These are phyloP conservation scores for Xylaria sp. DNA, from an alignment of 2,329 filamentous ascomycete species.

Conservation along the genomic window DNA sequence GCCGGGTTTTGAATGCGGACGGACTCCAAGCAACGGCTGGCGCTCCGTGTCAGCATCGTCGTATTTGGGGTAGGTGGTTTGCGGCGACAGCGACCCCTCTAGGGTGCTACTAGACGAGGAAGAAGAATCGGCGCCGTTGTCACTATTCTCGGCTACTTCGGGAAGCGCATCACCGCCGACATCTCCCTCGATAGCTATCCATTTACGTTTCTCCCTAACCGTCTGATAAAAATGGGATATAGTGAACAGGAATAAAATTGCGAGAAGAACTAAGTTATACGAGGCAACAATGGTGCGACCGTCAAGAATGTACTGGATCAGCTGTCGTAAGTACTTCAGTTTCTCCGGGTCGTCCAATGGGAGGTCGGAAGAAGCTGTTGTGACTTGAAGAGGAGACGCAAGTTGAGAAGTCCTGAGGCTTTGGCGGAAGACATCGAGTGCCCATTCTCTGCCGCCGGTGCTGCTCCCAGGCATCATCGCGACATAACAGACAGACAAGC, in stretches of 20 bases:
- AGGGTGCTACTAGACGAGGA: constrained; percentile 50
- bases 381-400: constrained; percentile 22
- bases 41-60: constrained; percentile 51
- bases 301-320: constrained; percentile 50
- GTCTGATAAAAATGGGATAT: constrained; percentile 44
- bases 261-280: constrained; percentile 52
- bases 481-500: constrained; percentile 6
- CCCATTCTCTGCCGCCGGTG: constrained; percentile 36
- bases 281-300: constrained; percentile 50
- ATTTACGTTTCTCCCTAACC: constrained; percentile 41
- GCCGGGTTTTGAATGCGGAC: background rate
- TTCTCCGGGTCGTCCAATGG: constrained; percentile 48
- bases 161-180: background rate
- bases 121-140: constrained; percentile 46
- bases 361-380: constrained; percentile 19
- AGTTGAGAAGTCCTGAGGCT: constrained; percentile 41
- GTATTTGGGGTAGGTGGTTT: constrained; percentile 40
- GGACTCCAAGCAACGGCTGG: constrained; percentile 49
- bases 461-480: constrained; percentile 33
- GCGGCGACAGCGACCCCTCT: constrained; percentile 45
- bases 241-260: constrained; percentile 47
- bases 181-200: constrained; percentile 41
- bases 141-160: constrained; percentile 30
- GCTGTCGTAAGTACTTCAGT: constrained; percentile 50
- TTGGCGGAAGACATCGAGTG: constrained; percentile 39